phyloP scores from a whole-genome alignment of 768 basidiomycete genomes.

The Tulasnella calospora region DNA sequence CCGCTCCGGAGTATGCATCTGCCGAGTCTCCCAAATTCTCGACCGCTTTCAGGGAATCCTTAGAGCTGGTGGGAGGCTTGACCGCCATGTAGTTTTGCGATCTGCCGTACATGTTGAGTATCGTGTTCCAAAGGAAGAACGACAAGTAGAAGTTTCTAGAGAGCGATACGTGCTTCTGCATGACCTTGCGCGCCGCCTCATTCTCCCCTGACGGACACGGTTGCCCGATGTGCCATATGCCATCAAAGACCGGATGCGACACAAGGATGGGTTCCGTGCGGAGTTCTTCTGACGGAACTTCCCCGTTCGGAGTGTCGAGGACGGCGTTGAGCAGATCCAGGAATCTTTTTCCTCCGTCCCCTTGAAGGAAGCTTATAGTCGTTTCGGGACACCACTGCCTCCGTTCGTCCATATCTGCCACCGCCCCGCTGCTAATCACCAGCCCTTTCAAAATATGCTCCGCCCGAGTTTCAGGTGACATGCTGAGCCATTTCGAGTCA shows the following conservation, averaged over 20 bases:
- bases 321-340: not conserved
- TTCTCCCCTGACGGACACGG: not conserved
- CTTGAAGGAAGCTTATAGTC: not conserved
- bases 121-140: constrained; percentile 11
- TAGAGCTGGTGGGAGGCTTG: not conserved
- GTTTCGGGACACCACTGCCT: constrained; percentile 1
- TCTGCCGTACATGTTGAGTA: not conserved
- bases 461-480: constrained; percentile 1
- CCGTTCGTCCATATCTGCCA: constrained; percentile 7
- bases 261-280: not conserved
- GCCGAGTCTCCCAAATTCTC: not conserved
- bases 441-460: not conserved
- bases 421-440: not conserved
- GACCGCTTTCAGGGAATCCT: not conserved
- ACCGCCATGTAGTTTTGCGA: not conserved
- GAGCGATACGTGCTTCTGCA: not conserved
- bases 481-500: constrained; percentile 3
- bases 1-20: not conserved
- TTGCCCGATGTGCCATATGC: not conserved
- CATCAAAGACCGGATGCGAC: not conserved
- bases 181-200: not conserved
- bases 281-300: not conserved
- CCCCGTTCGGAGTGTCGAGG: not conserved
- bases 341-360: not conserved
- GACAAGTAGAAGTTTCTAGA: not conserved